Base-by-base conservation (phyloP, 306 rosid species). In the Corylus avellana region DNA sequence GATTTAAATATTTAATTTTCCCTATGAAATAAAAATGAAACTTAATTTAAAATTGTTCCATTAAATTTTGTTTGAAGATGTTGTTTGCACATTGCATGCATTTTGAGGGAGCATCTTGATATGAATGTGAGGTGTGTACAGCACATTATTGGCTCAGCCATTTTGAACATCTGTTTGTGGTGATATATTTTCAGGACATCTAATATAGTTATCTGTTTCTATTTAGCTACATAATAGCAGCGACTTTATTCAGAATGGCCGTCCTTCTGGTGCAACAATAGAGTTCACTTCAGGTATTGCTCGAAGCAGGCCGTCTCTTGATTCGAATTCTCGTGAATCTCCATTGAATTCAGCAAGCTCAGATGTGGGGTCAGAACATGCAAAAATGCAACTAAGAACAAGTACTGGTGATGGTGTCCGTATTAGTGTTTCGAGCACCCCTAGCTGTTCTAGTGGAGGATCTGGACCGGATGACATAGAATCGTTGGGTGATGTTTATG, bases 401-500 rank as follows among this genome's bases (percentile, higher is more conserved):
- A 91, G 94, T 79, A 11, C 87, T 68, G 97, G 88, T 84, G 99
- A 96, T 80, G 92, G 89, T 83, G 87, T 91, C 50, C 96, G 99
- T 44, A 50, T 88, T 77, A 96, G 99, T 77, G 91, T 91, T 78
- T 96, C 98, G 59, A 93, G 97, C 88, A 75, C 85, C 82, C 94
- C 89, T 75, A 84, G 91, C 83, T 80, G 89, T 75, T 82, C 94
- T 73, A 90, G 97, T 84, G 91, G 85, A 77, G 94, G 84, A 82
- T 93, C 98, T 44, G 98, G 93, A 74, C 86, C 84, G 14, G 98
- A 96, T 88, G 99, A 96, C 82, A 91, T 96, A 69, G 99, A 96
- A 78, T 93, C 98, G 35, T 82, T 96, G 20, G 99, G 99, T 27
- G 99, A 96, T 80, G 96, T 93, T 84, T 96, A 80, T 58, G 66